Evolutionary conservation across 2,329 filamentous ascomycete species (phyloP), one percentile per base, ranked within the genome.

Genomic region (Sclerotinia minor): DNA sequence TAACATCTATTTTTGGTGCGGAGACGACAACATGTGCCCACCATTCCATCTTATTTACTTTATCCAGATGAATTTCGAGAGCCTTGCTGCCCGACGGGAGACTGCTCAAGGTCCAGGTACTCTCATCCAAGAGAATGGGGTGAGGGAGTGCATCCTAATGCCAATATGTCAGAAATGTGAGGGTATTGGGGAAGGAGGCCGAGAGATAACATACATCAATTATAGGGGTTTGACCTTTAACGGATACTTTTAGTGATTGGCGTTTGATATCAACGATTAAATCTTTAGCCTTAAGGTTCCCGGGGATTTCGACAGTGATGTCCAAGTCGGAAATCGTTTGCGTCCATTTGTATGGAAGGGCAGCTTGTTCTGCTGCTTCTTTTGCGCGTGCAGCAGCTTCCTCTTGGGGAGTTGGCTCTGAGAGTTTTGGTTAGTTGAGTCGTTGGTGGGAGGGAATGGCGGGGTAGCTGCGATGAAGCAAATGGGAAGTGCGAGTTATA

Each of bases 1-100:
- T 89, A 47, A 96, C 92, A 81, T 99, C 95, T 80, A 99, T 96
- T 80, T 90, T 91, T 71, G 95, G 95, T 5, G 94, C 94, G 8
- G 82, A 81, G 9, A 89, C 96, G 47, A 98, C 86, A 50, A 98
- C 92, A 80, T 98, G 93, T 44, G 92, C 82, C 95, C 95, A 99
- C 95, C 95, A 99, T 81, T 97, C 92, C 87, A 96, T 91, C 84
- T 97, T 95, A 84, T 97, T 97, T 73, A 87, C 81, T 81, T 99
- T 99, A 83, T 97, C 93, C 64, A 99, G 89, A 80, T 97, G 93
- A 73, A 98, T 87, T 77, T 89, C 87, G 73, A 97, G 79, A 77
- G 92, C 90, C 81, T 96, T 91, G 73, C 81, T 82, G 78, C 80
- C 58, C 73, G 77, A 63, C 72, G 87, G 79, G 60, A 88, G 87